These are phyloP conservation scores for Triadica sebifera DNA, from an alignment of 345 rosid genomes.

Conservation along the genomic window DNA sequence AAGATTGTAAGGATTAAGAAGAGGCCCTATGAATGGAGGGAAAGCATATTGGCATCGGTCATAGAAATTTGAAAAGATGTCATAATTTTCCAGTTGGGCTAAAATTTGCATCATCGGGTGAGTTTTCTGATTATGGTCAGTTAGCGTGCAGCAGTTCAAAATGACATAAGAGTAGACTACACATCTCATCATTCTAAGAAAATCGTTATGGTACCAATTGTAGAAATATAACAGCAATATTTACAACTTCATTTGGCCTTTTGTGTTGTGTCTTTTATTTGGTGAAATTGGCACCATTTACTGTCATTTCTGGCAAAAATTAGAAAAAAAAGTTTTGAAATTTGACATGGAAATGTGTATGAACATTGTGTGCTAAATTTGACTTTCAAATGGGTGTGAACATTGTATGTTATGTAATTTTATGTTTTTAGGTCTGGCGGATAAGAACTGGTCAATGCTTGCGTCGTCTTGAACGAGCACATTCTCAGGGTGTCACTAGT, in stretches of 20 bases:
- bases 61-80: background rate
- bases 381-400: too few species aligned
- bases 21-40: background rate
- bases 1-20: slow-evolving; percentile 7
- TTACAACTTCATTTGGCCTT: background rate
- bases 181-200: background rate
- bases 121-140: background rate
- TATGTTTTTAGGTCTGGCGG: slow-evolving; percentile 82
- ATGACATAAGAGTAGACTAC: background rate
- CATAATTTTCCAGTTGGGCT: background rate
- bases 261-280: too few species aligned
- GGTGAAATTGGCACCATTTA: too few species aligned
- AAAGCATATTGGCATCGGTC: background rate
- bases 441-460: slow-evolving; percentile 90
- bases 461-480: slow-evolving; percentile 91
- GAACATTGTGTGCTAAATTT: too few species aligned
- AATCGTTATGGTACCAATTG: background rate
- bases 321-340: background rate
- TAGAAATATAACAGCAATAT: background rate
- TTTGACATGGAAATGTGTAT: background rate
- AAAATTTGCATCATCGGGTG: background rate
- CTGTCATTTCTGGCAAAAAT: too few species aligned
- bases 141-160: background rate
- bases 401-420: background rate
- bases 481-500: slow-evolving; percentile 93